These are phyloP conservation scores for Zostera marina DNA, from an alignment of 116 monocot genomes.

Conservation along the genomic window DNA sequence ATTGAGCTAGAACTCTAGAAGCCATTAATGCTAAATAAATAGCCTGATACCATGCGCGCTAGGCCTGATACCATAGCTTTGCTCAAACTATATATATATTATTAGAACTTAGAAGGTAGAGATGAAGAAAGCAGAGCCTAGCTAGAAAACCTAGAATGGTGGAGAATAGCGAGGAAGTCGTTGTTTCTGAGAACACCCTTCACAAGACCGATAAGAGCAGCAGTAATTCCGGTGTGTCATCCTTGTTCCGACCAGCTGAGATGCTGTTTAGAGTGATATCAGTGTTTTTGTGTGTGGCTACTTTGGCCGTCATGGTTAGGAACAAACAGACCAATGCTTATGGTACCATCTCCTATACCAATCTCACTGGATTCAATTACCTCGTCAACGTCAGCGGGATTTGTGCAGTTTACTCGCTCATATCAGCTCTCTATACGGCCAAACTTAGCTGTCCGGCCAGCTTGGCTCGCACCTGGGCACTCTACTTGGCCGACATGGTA, in stretches of 20 bases:
- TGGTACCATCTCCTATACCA: conserved; percentile 45
- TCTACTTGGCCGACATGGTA: conserved; percentile 76
- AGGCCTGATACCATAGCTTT: no score
- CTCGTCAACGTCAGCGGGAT: conserved; percentile 57
- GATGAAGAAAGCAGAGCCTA: neutral
- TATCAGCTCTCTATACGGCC: conserved; percentile 69
- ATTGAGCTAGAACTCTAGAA: no score
- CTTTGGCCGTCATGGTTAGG: conserved; percentile 58
- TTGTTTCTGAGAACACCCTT: neutral
- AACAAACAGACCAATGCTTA: conserved; percentile 36
- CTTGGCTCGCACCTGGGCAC: conserved; percentile 31
- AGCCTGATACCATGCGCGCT: no score
- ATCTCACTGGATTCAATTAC: conserved; percentile 66
- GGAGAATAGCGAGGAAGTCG: neutral
- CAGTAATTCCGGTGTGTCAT: neutral
- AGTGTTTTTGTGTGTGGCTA: conserved; percentile 65
- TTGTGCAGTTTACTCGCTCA: conserved; percentile 67
- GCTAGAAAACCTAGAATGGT: neutral
- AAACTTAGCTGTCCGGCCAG: conserved; percentile 12
- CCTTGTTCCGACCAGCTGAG: conserved; percentile 26
- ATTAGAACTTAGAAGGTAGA: no score
- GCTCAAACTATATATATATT: no score
- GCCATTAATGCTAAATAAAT: no score
- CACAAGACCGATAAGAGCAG: no score
- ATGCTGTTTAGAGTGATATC: conserved; percentile 59